Evolutionary conservation across 352 stramenopile genomes (phyloP).

Genomic region (Pythium brachiatum): DNA sequence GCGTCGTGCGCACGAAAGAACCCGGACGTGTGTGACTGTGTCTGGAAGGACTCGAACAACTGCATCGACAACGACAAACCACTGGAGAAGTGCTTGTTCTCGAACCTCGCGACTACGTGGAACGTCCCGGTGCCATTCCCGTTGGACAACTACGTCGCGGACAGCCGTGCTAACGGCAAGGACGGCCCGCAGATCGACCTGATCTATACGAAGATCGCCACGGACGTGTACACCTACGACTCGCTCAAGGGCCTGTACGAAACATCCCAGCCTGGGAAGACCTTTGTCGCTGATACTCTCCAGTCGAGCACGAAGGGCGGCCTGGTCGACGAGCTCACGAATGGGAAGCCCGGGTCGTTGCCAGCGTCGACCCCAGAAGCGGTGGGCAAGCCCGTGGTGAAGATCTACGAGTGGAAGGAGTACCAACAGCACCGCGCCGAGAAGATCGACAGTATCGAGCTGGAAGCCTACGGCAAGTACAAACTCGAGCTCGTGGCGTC

Average conservation of each 20-base stretch:
- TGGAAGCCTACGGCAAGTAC: constrained; percentile 55
- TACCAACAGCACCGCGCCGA: constrained; percentile 41
- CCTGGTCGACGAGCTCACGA: neutral
- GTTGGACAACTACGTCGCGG: constrained; percentile 50
- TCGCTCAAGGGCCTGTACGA: constrained; percentile 1
- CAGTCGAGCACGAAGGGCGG: neutral
- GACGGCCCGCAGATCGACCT: constrained; percentile 22
- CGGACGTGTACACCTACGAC: constrained; percentile 2
- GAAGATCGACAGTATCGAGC: constrained; percentile 42
- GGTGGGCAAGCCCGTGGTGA: neutral
- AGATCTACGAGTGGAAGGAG: constrained; percentile 42
- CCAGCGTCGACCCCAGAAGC: neutral
- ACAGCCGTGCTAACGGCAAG: constrained; percentile 35
- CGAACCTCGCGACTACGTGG: constrained; percentile 36
- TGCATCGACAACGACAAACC: constrained; percentile 27
- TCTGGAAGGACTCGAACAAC: constrained; percentile 35
- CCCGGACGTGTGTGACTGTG: constrained; percentile 37
- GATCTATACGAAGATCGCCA: neutral
- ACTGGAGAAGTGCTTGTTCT: constrained; percentile 33
- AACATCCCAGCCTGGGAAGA: neutral
- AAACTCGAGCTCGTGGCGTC: constrained; percentile 42
- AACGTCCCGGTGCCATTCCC: constrained; percentile 47
- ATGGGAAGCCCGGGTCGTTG: neutral
- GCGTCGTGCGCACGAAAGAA: constrained; percentile 23
- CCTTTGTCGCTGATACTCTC: neutral